phyloP scores from a whole-genome alignment of 129 eudicot genomes.

The Flaveria brownii region DNA sequence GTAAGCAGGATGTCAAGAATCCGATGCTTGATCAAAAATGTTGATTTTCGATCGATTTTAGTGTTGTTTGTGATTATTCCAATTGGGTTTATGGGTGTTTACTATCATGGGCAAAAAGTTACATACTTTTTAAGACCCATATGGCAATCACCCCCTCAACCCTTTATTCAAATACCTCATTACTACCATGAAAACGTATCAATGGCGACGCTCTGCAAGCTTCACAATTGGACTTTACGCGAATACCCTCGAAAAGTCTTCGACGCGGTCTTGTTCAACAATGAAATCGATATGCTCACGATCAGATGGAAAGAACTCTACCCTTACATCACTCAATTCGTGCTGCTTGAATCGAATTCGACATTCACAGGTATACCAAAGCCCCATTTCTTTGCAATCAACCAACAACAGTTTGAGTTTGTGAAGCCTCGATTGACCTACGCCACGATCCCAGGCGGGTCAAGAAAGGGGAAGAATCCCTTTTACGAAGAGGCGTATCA shows the following conservation, averaged over 20 bases:
- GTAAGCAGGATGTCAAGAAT: constrained; percentile 46
- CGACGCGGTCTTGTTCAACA: constrained; percentile 61
- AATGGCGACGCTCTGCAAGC: constrained; percentile 48
- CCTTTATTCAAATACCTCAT: constrained; percentile 51
- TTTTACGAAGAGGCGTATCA: constrained; percentile 67
- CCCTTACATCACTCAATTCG: constrained; percentile 58
- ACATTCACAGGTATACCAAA: constrained; percentile 56
- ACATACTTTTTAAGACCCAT: constrained; percentile 62
- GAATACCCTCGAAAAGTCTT: constrained; percentile 69
- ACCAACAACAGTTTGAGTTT: constrained; percentile 43
- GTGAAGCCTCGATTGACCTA: constrained; percentile 58
- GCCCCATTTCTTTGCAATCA: constrained; percentile 46
- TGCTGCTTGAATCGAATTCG: constrained; percentile 63
- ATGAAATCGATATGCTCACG: constrained; percentile 65
- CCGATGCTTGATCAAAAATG: constrained; percentile 43
- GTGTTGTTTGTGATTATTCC: constrained; percentile 47
- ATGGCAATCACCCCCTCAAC: constrained; percentile 65
- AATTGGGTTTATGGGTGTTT: constrained; percentile 32
- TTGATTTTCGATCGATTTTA: constrained; percentile 41
- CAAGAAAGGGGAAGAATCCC: constrained; percentile 48
- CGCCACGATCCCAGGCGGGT: constrained; percentile 56
- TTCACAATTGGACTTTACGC: constrained; percentile 65
- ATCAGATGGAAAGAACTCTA: constrained; percentile 65
- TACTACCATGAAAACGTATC: constrained; percentile 52
- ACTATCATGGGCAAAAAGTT: constrained; percentile 54